A percentile compares a stretch with the other conserved stretches of the same genome.
Conservation (phyloP, 2,329 filamentous ascomycete genomes). For the Neobulgaria alba region DNA sequence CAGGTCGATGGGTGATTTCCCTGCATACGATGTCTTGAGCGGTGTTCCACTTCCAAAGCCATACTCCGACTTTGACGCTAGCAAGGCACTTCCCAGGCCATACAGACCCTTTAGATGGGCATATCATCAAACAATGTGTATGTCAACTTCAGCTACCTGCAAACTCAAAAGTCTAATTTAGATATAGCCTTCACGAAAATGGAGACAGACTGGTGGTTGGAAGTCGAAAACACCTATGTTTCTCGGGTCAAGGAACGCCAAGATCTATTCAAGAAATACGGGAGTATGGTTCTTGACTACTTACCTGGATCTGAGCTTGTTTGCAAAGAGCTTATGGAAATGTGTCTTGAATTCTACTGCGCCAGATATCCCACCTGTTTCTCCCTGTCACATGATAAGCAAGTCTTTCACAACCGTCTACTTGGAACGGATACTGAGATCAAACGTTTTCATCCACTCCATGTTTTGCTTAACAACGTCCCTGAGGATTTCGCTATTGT, state of each 20-base stretch:
- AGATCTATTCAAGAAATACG: constrained; percentile 53
- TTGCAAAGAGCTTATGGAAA: constrained; percentile 83
- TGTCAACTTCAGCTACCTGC: constrained; percentile 23
- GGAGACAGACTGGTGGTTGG: constrained; percentile 82
- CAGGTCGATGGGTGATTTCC: constrained; percentile 63
- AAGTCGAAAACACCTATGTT: constrained; percentile 67
- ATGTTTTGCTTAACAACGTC: constrained; percentile 65
- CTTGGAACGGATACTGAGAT: constrained; percentile 55
- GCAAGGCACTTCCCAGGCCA: constrained; percentile 60
- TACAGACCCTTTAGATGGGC: constrained; percentile 77
- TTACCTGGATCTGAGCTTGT: constrained; percentile 70
- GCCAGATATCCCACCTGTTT: constrained; percentile 72
- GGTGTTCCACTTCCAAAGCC: constrained; percentile 63
- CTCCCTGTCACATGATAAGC: constrained; percentile 43
- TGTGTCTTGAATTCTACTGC: constrained; percentile 71
- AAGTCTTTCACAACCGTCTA: constrained; percentile 59
- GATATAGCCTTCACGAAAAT: constrained; percentile 62
- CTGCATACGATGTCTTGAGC: constrained; percentile 66
- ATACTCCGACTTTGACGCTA: constrained; percentile 57
- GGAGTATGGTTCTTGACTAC: constrained; percentile 53
- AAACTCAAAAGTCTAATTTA: not conserved
- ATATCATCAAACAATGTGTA: constrained; percentile 90
- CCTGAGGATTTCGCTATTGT: constrained; percentile 80
- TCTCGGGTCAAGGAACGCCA: constrained; percentile 60
- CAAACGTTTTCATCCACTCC: constrained; percentile 52